Percentiles rank a stretch among this genome's conserved stretches.
Evolutionary conservation across 163 green algal species (phyloP).

Genomic region (Scenedesmus sp.): DNA sequence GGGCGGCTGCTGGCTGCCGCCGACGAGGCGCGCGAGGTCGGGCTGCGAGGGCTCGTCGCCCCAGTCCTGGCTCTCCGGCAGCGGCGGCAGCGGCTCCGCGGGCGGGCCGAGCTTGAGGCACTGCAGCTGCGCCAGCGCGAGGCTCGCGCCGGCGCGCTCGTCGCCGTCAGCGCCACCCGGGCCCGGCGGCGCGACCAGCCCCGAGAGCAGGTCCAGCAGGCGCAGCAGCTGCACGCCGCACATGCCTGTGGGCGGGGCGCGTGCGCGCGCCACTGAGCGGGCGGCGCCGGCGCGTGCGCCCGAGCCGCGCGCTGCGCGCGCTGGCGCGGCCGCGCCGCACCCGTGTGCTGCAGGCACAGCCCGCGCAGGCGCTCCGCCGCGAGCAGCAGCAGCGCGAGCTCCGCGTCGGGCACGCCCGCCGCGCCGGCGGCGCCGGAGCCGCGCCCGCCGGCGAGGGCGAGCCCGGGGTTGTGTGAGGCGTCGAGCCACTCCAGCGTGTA

Average conservation of each 20-base stretch:
- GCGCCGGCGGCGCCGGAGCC: too few species aligned
- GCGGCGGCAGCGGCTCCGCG: neutral
- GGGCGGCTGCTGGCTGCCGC: too few species aligned
- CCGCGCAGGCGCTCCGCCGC: conserved; percentile 4
- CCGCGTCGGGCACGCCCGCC: too few species aligned
- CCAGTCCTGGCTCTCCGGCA: neutral
- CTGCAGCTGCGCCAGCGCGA: neutral
- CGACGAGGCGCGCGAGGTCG: too few species aligned
- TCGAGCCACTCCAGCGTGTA: conserved; percentile 19
- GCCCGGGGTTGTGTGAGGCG: conserved; percentile 11
- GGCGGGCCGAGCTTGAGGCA: conserved; percentile 11
- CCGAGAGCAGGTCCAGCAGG: neutral
- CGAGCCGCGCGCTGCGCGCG: neutral
- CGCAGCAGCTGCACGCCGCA: neutral
- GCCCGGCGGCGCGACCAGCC: neutral
- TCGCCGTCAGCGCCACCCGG: neutral
- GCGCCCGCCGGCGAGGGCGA: conserved; percentile 3
- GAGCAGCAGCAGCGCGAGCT: conserved; percentile 3
- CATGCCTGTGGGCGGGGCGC: conserved; percentile 19
- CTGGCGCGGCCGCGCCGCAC: neutral
- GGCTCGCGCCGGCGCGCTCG: neutral
- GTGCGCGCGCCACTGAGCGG: too few species aligned
- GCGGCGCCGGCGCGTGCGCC: too few species aligned
- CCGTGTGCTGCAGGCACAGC: conserved; percentile 39
- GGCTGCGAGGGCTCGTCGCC: neutral